Percentiles rank a stretch among this genome's conserved stretches.
phyloP scores from a whole-genome alignment of 2,329 filamentous ascomycete species.

The Fusarium sp. region DNA sequence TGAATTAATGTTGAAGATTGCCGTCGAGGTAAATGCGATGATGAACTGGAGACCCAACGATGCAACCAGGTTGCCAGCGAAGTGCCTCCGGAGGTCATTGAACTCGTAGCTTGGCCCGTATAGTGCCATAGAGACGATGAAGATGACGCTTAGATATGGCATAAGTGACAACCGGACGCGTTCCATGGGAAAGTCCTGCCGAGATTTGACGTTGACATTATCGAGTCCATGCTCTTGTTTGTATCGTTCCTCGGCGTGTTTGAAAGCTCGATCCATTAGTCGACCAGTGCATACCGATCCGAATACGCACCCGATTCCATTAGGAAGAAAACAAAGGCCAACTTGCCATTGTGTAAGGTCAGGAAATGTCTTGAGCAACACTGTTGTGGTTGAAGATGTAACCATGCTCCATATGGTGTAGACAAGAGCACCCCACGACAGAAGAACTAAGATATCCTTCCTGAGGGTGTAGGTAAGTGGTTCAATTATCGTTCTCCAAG shows the following conservation, averaged over 20 bases:
- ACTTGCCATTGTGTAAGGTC: slow-evolving; percentile 29
- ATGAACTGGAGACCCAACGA: slow-evolving; percentile 4
- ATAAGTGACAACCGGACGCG: neutral
- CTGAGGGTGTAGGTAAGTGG: slow-evolving; percentile 45
- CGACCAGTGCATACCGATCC: slow-evolving; percentile 6
- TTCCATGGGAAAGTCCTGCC: neutral
- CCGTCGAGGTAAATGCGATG: slow-evolving; percentile 8
- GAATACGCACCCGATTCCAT: slow-evolving; percentile 11
- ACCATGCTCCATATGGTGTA: slow-evolving; percentile 65
- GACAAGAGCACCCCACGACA: slow-evolving; percentile 58
- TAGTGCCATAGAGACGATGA: slow-evolving; percentile 1
- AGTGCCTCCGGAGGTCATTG: slow-evolving; percentile 5
- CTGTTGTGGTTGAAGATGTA: slow-evolving; percentile 30
- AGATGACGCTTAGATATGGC: slow-evolving; percentile 1
- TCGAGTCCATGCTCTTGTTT: neutral
- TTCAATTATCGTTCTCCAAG: neutral
- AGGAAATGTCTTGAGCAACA: slow-evolving; percentile 51
- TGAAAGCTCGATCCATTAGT: slow-evolving; percentile 14
- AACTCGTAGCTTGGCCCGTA: slow-evolving; percentile 8
- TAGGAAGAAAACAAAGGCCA: slow-evolving; percentile 32
- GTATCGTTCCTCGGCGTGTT: slow-evolving; percentile 1
- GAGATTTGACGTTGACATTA: neutral
- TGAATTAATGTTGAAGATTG: slow-evolving; percentile 10
- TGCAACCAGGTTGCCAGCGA: neutral
- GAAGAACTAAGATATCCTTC: slow-evolving; percentile 60